These are phyloP conservation scores for Amaranthus hypochondriacus DNA, from an alignment of 148 eudicot genomes.

Conservation along the genomic window DNA sequence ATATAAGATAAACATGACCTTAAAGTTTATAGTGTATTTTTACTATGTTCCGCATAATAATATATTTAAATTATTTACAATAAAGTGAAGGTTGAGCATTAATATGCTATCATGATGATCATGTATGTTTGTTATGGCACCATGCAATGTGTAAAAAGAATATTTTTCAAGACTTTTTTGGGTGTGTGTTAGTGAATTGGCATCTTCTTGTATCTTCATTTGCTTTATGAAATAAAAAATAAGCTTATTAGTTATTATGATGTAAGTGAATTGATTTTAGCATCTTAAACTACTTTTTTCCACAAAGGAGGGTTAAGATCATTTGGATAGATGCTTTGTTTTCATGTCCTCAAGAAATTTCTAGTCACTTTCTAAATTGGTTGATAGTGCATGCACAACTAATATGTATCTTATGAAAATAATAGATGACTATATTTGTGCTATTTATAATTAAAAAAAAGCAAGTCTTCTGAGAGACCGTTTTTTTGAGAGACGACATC, in stretches of 20 bases:
- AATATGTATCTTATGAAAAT: not conserved
- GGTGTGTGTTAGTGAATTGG: constrained; percentile 17
- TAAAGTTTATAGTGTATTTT: not conserved
- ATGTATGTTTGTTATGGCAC: not conserved
- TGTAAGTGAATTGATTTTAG: constrained; percentile 11
- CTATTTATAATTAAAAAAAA: not conserved
- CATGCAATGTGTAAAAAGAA: constrained; percentile 15
- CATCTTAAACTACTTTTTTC: constrained; percentile 6
- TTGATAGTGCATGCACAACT: not conserved
- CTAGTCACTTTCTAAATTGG: constrained; percentile 18
- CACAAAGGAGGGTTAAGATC: constrained; percentile 20
- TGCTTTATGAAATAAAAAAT: constrained; percentile 4
- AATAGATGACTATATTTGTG: not conserved
- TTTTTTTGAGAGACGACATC: no score
- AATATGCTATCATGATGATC: not conserved
- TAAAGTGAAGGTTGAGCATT: not conserved
- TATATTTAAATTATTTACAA: no score
- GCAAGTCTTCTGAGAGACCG: no score
- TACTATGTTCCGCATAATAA: not conserved
- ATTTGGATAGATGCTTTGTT: constrained; percentile 10
- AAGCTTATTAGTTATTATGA: not conserved
- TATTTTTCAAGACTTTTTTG: not conserved
- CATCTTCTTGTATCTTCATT: constrained; percentile 25
- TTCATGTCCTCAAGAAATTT: constrained; percentile 10
- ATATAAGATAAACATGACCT: not conserved